Base-by-base conservation (phyloP, 2,329 filamentous ascomycete genomes). In the Fusarium citri region DNA sequence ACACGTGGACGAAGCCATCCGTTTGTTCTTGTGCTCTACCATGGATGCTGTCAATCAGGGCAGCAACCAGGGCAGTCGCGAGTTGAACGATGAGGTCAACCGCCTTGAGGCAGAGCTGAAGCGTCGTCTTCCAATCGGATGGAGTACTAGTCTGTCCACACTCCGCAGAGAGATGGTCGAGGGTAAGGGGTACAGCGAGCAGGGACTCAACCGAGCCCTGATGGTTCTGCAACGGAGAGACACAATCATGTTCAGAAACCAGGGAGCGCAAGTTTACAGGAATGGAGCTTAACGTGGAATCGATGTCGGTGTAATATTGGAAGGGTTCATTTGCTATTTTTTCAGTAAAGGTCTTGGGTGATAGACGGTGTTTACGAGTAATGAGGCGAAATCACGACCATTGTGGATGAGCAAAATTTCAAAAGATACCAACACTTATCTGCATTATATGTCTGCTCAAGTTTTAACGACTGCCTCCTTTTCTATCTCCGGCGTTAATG, bases 1-100 rank as follows among this genome's bases (percentile, higher is more conserved):
- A 48, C 96, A 99, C 77, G 96, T 99, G 55, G 95, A 99, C 76
- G 96, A 99, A 83, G 96, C 96, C 4, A 99, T 99, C 75, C 91
- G 96, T 0, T 87, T 99, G 18, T 99, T 99, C 90, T 84, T 99
- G 30, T 96, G 94, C 71, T 94, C 91, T 6, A 99, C 96, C 60
- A 98, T 99, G 96, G 95, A 99, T 77, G 96, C 96, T 10, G 94
- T 98, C 59, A 95, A 93, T 64, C 94, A 97, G 76, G 95, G 94
- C 64, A 91, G 92, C 72, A 92, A 91, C 69, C 89, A 92, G 73
- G 93, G 93, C 40, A 94, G 91, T 76, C 91, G 93, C 68, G 95
- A 98, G 81, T 84, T 98, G 59, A 95, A 97, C 80, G 94, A 97
- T 53, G 96, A 98, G 79, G 92, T 93, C 8, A 86, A 87, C 71